Evolutionary conservation across 2,329 filamentous ascomycete species (phyloP), one percentile per base, ranked within the genome.

Genomic region (Paramyrothecium sp.): DNA sequence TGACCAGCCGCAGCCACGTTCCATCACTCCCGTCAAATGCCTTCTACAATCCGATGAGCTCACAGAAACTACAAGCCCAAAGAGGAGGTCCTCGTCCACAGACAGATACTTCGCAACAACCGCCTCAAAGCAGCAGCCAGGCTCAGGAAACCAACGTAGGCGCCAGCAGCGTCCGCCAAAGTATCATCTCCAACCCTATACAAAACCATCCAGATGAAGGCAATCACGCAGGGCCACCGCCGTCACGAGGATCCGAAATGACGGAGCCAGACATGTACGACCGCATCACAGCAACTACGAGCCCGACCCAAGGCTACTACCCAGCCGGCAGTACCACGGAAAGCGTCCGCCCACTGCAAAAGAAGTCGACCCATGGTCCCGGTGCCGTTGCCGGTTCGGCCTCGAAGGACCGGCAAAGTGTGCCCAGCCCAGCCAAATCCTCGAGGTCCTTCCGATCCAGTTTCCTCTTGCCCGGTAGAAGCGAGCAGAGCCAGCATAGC

Each of bases 41-140:
- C 55, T 98, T 99, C 77, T 97, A 96, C 70, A 89, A 89, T 21
- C 95, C 95, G 44, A 96, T 99, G 92, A 98, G 93, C 76, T 96
- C 94, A 22, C 92, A 97, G 72, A 89, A 92, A 71, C 80, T 98
- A 53, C 94, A 98, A 75, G 92, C 92, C 55, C 95, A 98, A 74
- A 83, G 94, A 71, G 87, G 68, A 61, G 85, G 88, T 61, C 82
- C 74, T 10, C 69, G 77, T 41, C 76, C 81, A 21, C 77, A 72
- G 16, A 78, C 75, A 21, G 76, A 79, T 49, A 65, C 67, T 51
- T 61, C 65, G 21, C 67, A 70, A 19, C 61, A 59, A n/a, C 30
- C 56, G 8, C 58, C 58, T 23, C 54, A 60, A 44, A 62, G 60
- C 22, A 54, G 70, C 50, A 63, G 67, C 34, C 67, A 63, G 41